Base-by-base conservation (phyloP, 148 eudicot species). In the Chenopodium quinoa region DNA sequence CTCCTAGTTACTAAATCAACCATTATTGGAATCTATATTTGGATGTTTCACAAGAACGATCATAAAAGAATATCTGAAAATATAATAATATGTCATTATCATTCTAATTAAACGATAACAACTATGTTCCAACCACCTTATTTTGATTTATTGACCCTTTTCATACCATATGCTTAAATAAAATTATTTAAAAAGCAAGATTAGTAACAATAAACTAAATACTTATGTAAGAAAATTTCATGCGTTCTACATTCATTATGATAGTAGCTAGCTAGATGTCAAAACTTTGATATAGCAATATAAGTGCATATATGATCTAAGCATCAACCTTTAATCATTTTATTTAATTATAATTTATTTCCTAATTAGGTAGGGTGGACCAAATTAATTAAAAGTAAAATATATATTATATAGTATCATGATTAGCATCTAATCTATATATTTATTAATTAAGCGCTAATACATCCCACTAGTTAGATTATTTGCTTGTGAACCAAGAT, bases 401-500 rank as follows among this genome's bases (percentile, higher is more conserved):
- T 4, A 83, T 83, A 65, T 50, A 56, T 56, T 14, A 60, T 22
- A 11, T 80, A 63, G 17, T 70, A 77, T 20, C 22, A 50, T 16
- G 65, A 23, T 17, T 9, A 68, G 31, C 67, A 78, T 77, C 84
- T 72, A 82, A 44, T 29, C 29, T 31, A 70, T 67, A 67, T 47
- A 31, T 20, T 27, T 44, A 22, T n/a, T 27, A 27, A 27, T 27
- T 29, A 16, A 34, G 9, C 16, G 46, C 19, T 47, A 52, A 63
- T 32, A 65, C 70, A 52, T 65, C 52, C 62, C 56, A 56, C 62
- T 73, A 73, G 44, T 74, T 23, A 66, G 65, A 56, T 56, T 58
- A 70, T 80, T 87, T 86, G 89, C 90, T 85, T 88, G 74, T 77
- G 44, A 84, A 82, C 46, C 44, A 89, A 92, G 86, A 78, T 65